These are phyloP conservation scores for Zostera marina DNA, from an alignment of 116 monocot species.

Conservation along the genomic window DNA sequence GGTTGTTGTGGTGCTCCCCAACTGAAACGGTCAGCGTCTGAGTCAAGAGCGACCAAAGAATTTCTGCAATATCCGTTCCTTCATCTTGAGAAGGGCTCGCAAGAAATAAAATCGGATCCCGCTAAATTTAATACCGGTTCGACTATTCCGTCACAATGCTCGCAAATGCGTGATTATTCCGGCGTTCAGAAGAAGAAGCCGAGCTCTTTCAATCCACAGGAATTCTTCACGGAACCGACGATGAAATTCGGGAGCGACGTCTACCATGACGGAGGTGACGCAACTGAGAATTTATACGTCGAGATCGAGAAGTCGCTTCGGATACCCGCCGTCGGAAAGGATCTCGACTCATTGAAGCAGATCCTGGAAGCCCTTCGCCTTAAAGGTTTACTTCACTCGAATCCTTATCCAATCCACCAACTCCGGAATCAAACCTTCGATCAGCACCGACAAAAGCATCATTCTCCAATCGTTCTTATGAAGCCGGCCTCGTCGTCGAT, in stretches of 20 bases:
- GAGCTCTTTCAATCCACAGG: constrained; percentile 52
- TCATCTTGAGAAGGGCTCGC: background rate
- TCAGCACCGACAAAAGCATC: background rate
- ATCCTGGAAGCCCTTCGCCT: constrained; percentile 82
- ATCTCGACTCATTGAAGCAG: constrained; percentile 81
- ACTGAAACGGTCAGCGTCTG: constrained; percentile 73
- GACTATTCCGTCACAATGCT: too few relatives aligned
- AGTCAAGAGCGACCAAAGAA: constrained; percentile 54
- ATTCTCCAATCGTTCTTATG: constrained; percentile 45
- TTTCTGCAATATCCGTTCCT: constrained; percentile 18
- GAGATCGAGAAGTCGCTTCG: constrained; percentile 69
- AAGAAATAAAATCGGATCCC: background rate
- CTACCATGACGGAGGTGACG: background rate
- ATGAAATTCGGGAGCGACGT: constrained; percentile 4
- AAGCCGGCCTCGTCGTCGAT: constrained; percentile 12
- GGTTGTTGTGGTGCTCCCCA: constrained; percentile 12
- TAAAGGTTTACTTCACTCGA: constrained; percentile 58
- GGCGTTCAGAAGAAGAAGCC: constrained; percentile 8
- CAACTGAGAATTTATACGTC: constrained; percentile 23
- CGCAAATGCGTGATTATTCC: too few relatives aligned
- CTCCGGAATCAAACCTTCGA: constrained; percentile 14
- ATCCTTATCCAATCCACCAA: constrained; percentile 22
- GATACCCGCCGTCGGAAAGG: constrained; percentile 15
- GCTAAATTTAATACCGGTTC: background rate
- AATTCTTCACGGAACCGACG: constrained; percentile 61